Conservation (phyloP, 1,284 basidiomycete genomes). For the Athelia sp. region DNA sequence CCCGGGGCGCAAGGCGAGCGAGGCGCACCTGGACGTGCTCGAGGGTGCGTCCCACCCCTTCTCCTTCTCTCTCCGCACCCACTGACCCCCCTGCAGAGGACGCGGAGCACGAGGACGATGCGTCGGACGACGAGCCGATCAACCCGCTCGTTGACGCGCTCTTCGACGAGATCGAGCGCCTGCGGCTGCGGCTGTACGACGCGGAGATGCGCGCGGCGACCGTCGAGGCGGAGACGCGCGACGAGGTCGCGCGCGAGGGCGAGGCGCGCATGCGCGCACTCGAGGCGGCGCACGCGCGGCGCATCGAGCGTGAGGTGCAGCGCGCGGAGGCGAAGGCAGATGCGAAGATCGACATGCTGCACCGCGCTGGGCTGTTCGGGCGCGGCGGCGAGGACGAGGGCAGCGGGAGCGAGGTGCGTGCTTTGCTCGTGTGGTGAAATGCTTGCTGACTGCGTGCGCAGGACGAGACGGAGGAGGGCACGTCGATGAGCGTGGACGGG, state of each 20-base stretch:
- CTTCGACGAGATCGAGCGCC: constrained; percentile 85
- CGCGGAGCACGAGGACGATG: constrained; percentile 39
- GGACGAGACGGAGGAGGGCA: background rate
- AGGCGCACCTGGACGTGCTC: constrained; percentile 74
- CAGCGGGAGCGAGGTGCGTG: too few relatives aligned
- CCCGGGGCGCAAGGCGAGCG: constrained; percentile 49
- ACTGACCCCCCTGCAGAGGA: background rate
- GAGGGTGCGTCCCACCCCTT: constrained; percentile 54
- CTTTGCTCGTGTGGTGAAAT: too few relatives aligned
- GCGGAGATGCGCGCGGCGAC: constrained; percentile 83
- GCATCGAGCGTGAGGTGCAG: constrained; percentile 74
- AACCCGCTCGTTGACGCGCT: constrained; percentile 86
- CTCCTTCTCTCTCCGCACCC: background rate
- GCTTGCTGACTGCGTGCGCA: too few relatives aligned
- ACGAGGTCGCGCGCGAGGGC: constrained; percentile 90
- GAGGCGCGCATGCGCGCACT: constrained; percentile 79
- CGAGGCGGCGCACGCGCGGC: constrained; percentile 71
- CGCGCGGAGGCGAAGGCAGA: constrained; percentile 83
- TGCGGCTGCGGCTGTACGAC: constrained; percentile 83
- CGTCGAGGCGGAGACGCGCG: constrained; percentile 85
- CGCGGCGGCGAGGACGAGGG: too few relatives aligned
- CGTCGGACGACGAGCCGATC: constrained; percentile 57
- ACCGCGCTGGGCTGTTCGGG: constrained; percentile 63
- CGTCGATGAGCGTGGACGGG: background rate
- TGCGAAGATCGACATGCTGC: constrained; percentile 89